Evolutionary conservation across 257 asterid genomes (phyloP), one percentile per base, ranked within the genome.

Genomic region (Solanum etuberosum): DNA sequence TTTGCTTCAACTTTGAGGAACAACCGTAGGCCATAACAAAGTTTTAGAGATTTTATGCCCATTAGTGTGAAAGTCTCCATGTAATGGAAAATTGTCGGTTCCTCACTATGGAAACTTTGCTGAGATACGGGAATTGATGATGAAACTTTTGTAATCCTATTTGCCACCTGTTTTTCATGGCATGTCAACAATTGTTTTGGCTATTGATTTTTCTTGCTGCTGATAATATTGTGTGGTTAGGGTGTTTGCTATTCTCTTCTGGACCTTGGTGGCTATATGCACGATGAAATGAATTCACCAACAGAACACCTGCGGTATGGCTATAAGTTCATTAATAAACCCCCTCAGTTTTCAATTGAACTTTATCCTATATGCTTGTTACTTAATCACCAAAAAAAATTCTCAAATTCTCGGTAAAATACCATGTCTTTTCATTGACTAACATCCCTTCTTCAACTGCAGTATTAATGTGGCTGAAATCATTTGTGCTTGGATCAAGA

Each of bases 381-480:
- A 78, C n/a, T 25, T 54, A 40, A 31, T 43, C 81, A 34, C 81
- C 12, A 31, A 13, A 31, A 80, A 42, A 18, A 18, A 14, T 51
- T 46, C 85, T 10, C 54, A 27, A 29, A 80, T 20, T 71, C 57
- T 88, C 12, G 11, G 27, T 25, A 35, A 27, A 70, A 78, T 38
- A 86, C 40, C 7, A 51, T 86, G 23, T 86, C n/a, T 85, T 87
- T 25, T 89, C 71, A 65, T 78, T 80, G 73, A 87, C 42, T 88
- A 61, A 83, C 48, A 71, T 23, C 72, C 80, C 71, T 77, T 74
- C 91, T 85, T 83, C 90, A 38, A 88, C 89, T 93, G 91, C 98
- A 97, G 99, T 35, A 35, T 94, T 87, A 91, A 95, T 77, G 92
- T 92, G 76, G 98, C 94, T 86, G 99, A 95, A 91, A 92, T 96